phyloP scores from a whole-genome alignment of 768 basidiomycete genomes.

The Phlebiopsis flavidoalba region DNA sequence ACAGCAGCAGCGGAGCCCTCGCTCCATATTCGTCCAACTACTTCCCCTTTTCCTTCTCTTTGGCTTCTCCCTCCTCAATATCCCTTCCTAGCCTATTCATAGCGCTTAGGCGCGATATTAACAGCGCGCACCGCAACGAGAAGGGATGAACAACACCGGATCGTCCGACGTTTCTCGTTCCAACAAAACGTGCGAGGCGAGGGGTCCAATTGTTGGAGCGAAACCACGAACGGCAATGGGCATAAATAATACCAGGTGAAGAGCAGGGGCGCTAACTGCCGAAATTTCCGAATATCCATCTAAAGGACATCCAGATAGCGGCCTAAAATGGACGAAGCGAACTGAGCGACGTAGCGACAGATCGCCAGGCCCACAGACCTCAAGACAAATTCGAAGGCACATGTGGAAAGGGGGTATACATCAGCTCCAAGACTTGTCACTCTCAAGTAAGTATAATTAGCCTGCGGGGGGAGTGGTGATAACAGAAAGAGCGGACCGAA shows the following conservation, averaged over 20 bases:
- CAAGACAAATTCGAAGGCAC: slow-evolving; percentile 69
- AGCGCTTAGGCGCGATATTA: too few species aligned
- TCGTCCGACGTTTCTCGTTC: slow-evolving; percentile 78
- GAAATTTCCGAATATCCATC: too few species aligned
- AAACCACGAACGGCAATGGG: slow-evolving; percentile 63
- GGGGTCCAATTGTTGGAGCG: slow-evolving; percentile 68
- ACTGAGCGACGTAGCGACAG: slow-evolving; percentile 40
- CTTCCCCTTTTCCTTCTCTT: slow-evolving; percentile 83
- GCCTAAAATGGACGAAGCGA: too few species aligned
- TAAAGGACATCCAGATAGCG: slow-evolving; percentile 75
- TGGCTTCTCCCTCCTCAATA: slow-evolving; percentile 76
- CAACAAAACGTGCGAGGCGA: slow-evolving; percentile 43
- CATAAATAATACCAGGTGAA: slow-evolving; percentile 82
- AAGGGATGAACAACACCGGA: slow-evolving; percentile 75
- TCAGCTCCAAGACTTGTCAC: slow-evolving; percentile 64
- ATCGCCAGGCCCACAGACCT: slow-evolving; percentile 31
- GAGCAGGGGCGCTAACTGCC: slow-evolving; percentile 70
- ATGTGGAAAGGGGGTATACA: slow-evolving; percentile 69
- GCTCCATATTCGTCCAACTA: slow-evolving; percentile 69
- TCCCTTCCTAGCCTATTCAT: slow-evolving; percentile 76
- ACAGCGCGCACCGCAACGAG: too few species aligned
- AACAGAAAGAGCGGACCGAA: slow-evolving; percentile 60
- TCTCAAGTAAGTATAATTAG: too few species aligned
- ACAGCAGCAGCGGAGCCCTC: slow-evolving; percentile 40
- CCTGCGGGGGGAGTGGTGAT: slow-evolving; percentile 68